Percentiles rank a stretch among this genome's conserved stretches.
Conservation (phyloP, 768 basidiomycete genomes). For the Tulasnella sp. region DNA sequence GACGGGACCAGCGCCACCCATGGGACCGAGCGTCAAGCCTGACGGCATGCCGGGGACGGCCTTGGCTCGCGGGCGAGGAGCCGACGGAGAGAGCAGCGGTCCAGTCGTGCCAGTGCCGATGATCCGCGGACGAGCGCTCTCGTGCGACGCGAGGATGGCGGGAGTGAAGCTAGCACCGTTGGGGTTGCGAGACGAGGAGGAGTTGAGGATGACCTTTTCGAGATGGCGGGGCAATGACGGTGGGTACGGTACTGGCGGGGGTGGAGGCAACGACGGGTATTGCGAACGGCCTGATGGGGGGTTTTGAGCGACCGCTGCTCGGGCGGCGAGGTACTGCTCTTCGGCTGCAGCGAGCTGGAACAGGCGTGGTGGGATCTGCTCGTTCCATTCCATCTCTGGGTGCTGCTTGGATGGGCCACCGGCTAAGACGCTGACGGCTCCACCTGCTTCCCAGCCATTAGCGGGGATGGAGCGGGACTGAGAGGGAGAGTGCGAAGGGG, state of each 20-base stretch:
- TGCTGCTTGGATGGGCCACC: slow-evolving; percentile 2
- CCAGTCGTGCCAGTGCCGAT: slow-evolving; percentile 21
- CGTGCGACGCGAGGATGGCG: slow-evolving; percentile 7
- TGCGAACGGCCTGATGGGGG: slow-evolving; percentile 14
- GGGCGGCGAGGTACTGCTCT: slow-evolving; percentile 48
- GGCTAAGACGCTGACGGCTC: neutral
- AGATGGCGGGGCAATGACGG: slow-evolving; percentile 81
- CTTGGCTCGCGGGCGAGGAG: slow-evolving; percentile 19
- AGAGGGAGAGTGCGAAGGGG: slow-evolving; percentile 6
- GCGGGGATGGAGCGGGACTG: neutral
- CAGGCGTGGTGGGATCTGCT: slow-evolving; percentile 64
- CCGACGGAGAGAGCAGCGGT: slow-evolving; percentile 26
- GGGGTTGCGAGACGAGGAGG: slow-evolving; percentile 20
- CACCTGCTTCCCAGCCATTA: slow-evolving; percentile 5
- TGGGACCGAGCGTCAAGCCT: neutral
- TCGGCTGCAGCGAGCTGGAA: slow-evolving; percentile 73
- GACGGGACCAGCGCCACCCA: neutral
- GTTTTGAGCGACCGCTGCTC: slow-evolving; percentile 25
- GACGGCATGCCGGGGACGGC: neutral
- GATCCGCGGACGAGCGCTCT: slow-evolving; percentile 9
- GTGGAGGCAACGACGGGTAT: slow-evolving; percentile 30
- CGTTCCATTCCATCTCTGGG: slow-evolving; percentile 54
- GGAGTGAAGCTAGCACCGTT: slow-evolving; percentile 4
- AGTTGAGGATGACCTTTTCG: slow-evolving; percentile 87
- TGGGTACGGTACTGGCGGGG: slow-evolving; percentile 77